phyloP scores from a whole-genome alignment of 805 yeast species.

The Brettanomyces nanus region DNA sequence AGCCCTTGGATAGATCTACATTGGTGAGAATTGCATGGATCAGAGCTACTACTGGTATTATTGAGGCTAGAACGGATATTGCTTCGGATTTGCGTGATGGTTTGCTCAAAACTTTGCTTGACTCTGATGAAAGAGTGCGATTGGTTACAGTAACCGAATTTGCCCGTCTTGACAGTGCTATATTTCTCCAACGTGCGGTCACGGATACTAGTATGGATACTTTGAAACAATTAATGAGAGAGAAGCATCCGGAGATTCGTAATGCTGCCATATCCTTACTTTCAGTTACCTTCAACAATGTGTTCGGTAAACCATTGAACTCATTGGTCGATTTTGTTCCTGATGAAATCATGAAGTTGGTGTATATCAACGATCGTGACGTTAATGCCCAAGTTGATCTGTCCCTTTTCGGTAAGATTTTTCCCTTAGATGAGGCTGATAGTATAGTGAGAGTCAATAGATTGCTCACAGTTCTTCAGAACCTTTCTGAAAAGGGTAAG shows the following conservation, averaged over 20 bases:
- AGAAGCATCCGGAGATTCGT: slow-evolving; percentile 59
- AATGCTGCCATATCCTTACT: slow-evolving; percentile 45
- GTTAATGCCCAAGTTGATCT: slow-evolving; percentile 62
- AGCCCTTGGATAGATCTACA: slow-evolving; percentile 61
- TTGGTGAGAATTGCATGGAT: slow-evolving; percentile 66
- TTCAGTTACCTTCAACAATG: slow-evolving; percentile 47
- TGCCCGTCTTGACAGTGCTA: slow-evolving; percentile 35
- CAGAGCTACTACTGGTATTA: slow-evolving; percentile 41
- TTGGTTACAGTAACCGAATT: slow-evolving; percentile 48
- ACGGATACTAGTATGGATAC: slow-evolving; percentile 41
- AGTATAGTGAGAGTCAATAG: slow-evolving; percentile 43
- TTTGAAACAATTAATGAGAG: slow-evolving; percentile 60
- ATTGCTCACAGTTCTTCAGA: slow-evolving; percentile 38
- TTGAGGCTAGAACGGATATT: slow-evolving; percentile 37
- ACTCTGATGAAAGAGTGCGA: slow-evolving; percentile 68
- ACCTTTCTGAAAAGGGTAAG: slow-evolving; percentile 48
- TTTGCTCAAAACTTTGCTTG: slow-evolving; percentile 60
- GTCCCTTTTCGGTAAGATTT: slow-evolving; percentile 47
- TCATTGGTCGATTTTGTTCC: slow-evolving; percentile 47
- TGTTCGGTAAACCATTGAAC: slow-evolving; percentile 28
- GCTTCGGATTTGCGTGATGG: slow-evolving; percentile 48
- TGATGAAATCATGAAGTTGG: slow-evolving; percentile 49
- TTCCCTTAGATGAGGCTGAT: slow-evolving; percentile 43
- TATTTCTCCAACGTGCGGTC: slow-evolving; percentile 41
- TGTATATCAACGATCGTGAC: slow-evolving; percentile 63